These are phyloP conservation scores for Phascolomyces articulosus DNA, from an alignment of 371 early-diverging fungal genomes.

Conservation along the genomic window DNA sequence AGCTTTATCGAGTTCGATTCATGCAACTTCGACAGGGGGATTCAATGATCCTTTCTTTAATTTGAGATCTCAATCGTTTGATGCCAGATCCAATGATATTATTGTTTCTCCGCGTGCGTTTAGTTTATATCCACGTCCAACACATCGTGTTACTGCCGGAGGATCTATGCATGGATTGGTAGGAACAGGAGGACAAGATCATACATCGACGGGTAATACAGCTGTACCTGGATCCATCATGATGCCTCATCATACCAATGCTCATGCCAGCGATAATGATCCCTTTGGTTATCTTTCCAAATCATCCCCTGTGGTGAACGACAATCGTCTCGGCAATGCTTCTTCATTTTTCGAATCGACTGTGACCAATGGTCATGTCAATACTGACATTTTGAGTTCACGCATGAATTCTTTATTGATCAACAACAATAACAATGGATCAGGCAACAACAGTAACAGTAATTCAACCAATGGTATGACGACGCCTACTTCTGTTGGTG, in stretches of 20 bases:
- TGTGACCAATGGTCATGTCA: background rate
- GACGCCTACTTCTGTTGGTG: too few relatives aligned
- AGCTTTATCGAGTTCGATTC: too few relatives aligned
- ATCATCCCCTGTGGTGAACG: constrained; percentile 57
- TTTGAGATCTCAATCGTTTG: constrained; percentile 38
- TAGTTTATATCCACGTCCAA: constrained; percentile 20
- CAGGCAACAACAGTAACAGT: background rate
- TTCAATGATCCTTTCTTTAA: constrained; percentile 35
- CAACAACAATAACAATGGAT: background rate
- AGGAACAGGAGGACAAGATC: background rate
- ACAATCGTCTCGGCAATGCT: constrained; percentile 12
- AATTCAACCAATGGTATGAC: background rate
- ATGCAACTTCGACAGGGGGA: background rate
- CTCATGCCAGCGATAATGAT: constrained; percentile 87
- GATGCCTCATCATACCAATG: background rate
- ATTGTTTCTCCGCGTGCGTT: constrained; percentile 29
- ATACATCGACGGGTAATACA: background rate
- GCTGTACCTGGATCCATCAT: background rate
- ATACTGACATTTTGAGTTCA: constrained; percentile 12
- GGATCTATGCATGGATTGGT: constrained; percentile 8
- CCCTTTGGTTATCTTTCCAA: constrained; percentile 91
- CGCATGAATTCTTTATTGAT: constrained; percentile 19
- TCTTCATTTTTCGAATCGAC: constrained; percentile 5
- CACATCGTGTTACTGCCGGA: background rate
- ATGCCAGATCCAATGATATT: constrained; percentile 23